Evolutionary conservation across 1,284 basidiomycete genomes (phyloP), one percentile per base, ranked within the genome.

Genomic region (Abortiporus biennis): DNA sequence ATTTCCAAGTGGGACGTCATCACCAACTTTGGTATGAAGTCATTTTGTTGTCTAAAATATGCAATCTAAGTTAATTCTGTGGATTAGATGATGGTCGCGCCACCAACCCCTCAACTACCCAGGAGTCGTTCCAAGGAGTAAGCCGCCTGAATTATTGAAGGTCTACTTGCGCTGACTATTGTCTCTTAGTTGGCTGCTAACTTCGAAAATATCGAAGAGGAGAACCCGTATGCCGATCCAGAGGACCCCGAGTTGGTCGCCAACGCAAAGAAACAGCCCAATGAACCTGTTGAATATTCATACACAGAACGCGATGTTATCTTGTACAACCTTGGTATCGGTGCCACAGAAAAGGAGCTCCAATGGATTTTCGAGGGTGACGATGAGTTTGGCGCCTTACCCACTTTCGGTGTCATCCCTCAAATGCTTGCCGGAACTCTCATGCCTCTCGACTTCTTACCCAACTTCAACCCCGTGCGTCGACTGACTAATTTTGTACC

Each of bases 341-440:
- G 95, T n/a, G 95, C 94, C 15, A 94, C 85, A 4, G 92, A 87
- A 62, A 80, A 87, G 58, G 92, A 99, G 49, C 76, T 97, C 19
- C 78, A 92, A 53, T 94, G 92, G 82, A 83, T 85, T 3, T 99
- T 83, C 57, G 96, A 99, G 68, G 82, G 84, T 43, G 76, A 90
- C 57, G 90, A 94, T 40, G 74, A 85, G 21, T 99, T 99, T 66
- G 64, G 77, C 45, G 83, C 86, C 0, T 66, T 99, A 31, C 94
- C 92, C 1, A 97, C 94, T 0, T 99, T 96, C 57, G 95, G 92
- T 44, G 94, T 99, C 36, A 78, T 99, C 47, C 94, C 95, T n/a
- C 92, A 93, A 60, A 93, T 98, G 62, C 61, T 67, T 29, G 80
- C 88, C 1, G 81, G 74, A 52, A 69, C 73, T 2, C 68, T 72